A percentile compares a stretch with the other conserved stretches of the same genome.
These are phyloP conservation scores for Eucalyptus shirleyi DNA, from an alignment of 345 rosid genomes.

Conservation along the genomic window DNA sequence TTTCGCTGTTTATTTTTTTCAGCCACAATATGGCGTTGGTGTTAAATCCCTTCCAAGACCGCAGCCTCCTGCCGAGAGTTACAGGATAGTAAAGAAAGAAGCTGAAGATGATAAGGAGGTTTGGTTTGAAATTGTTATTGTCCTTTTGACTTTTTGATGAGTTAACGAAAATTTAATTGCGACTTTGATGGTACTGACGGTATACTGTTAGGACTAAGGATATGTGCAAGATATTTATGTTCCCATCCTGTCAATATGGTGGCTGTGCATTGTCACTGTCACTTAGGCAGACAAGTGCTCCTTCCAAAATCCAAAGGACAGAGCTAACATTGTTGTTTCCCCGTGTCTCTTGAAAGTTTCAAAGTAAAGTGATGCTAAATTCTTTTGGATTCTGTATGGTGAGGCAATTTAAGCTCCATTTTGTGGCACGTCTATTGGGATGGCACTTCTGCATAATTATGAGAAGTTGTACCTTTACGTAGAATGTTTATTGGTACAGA, in stretches of 20 bases:
- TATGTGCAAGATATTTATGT: not conserved
- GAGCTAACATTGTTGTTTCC: not conserved
- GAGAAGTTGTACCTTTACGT: not conserved
- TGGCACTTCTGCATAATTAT: not conserved
- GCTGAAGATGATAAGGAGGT: constrained; percentile 26
- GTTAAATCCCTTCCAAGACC: constrained; percentile 71
- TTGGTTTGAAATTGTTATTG: not conserved
- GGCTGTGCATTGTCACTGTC: not conserved
- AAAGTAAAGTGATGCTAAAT: not conserved
- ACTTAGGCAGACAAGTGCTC: not conserved
- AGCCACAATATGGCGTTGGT: constrained; percentile 41
- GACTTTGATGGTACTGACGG: not conserved
- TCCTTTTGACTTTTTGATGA: not conserved
- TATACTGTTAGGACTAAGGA: not conserved
- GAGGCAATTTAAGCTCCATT: not conserved
- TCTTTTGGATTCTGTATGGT: not conserved
- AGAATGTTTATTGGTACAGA: not conserved
- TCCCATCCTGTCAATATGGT: not conserved
- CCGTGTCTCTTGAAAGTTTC: not conserved
- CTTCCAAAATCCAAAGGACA: not conserved
- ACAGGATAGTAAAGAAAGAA: constrained; percentile 16
- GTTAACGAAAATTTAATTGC: not conserved
- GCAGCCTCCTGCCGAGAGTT: constrained; percentile 28
- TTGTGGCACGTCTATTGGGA: not conserved
- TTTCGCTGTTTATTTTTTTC: not conserved